phyloP scores from a whole-genome alignment of 768 basidiomycete genomes.

The Lentinula raphanica region DNA sequence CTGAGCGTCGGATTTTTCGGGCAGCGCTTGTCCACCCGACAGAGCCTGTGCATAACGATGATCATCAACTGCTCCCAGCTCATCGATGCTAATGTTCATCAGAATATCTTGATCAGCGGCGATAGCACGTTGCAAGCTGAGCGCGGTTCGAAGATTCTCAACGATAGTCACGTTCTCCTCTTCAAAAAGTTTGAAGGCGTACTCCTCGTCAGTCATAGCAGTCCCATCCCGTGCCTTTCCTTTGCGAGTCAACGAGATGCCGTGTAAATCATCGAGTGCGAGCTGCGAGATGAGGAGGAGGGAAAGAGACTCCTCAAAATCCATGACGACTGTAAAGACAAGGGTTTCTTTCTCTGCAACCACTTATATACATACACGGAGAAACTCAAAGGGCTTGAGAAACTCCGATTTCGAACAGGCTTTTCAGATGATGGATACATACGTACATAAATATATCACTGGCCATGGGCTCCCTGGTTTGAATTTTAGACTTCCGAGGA shows the following conservation, averaged over 20 bases:
- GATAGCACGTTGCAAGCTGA: conserved; percentile 38
- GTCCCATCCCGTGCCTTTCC: conserved; percentile 24
- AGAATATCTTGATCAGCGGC: conserved; percentile 28
- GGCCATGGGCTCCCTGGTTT: too few relatives aligned
- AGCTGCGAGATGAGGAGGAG: conserved; percentile 36
- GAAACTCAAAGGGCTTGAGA: too few relatives aligned
- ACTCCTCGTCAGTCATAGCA: conserved; percentile 31
- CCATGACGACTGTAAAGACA: not conserved
- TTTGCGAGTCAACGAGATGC: conserved; percentile 28
- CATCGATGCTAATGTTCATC: conserved; percentile 22
- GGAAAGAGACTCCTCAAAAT: not conserved
- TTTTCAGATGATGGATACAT: too few relatives aligned
- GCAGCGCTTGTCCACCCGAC: conserved; percentile 18
- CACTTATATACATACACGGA: too few relatives aligned
- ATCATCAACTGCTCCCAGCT: conserved; percentile 37
- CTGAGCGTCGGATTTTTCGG: conserved; percentile 9
- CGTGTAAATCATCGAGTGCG: conserved; percentile 35
- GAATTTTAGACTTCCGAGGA: too few relatives aligned
- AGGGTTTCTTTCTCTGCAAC: too few relatives aligned
- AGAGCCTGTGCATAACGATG: conserved; percentile 35
- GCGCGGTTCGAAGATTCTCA: conserved; percentile 34
- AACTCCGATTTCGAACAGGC: too few relatives aligned
- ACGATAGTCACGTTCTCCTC: conserved; percentile 28
- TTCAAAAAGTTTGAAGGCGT: conserved; percentile 38
- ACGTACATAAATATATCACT: too few relatives aligned